Evolutionary conservation across 2,329 filamentous ascomycete species (phyloP), one percentile per base, ranked within the genome.

Genomic region (Exophiala calicioides): DNA sequence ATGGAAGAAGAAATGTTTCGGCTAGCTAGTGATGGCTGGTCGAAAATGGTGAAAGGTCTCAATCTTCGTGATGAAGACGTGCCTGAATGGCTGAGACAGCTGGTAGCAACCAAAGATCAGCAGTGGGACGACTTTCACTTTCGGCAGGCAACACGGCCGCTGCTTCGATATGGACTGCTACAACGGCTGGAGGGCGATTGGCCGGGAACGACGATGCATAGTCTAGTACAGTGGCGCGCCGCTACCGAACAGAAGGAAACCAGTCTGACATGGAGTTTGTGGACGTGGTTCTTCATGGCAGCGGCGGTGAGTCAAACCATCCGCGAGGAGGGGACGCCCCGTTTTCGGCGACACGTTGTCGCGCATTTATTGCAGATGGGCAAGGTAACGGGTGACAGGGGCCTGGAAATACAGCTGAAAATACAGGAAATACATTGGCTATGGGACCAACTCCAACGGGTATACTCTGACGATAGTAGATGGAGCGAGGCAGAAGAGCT

Each of bases 1-100:
- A 13, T 32, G 30, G 30, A 32, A 16, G 12, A 13, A 16, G 30
- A 32, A 16, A 32, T 32, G 30, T 32, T 32, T 32, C 30, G 30
- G 18, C 30, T 32, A 6, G 30, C 30, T 32, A 32, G 30, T 32
- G 30, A 13, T 32, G 30, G 30, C 3, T 32, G 30, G 30, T 4
- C 13, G 7, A 16, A 32, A 13, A 6, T 32, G 12, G 6, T 32
- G n/a, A n/a, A n/a, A n/a, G n/a, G n/a, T n/a, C n/a, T n/a, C n/a
- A n/a, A n/a, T n/a, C n/a, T n/a, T n/a, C n/a, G n/a, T n/a, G n/a
- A n/a, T n/a, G n/a, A n/a, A n/a, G n/a, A n/a, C n/a, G n/a, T n/a
- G n/a, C n/a, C n/a, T n/a, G n/a, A n/a, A n/a, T n/a, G n/a, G n/a
- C n/a, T n/a, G n/a, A n/a, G n/a, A n/a, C n/a, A n/a, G n/a, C n/a